phyloP scores from a whole-genome alignment of 768 basidiomycete genomes.

The Agaricus sinodeliciosus region DNA sequence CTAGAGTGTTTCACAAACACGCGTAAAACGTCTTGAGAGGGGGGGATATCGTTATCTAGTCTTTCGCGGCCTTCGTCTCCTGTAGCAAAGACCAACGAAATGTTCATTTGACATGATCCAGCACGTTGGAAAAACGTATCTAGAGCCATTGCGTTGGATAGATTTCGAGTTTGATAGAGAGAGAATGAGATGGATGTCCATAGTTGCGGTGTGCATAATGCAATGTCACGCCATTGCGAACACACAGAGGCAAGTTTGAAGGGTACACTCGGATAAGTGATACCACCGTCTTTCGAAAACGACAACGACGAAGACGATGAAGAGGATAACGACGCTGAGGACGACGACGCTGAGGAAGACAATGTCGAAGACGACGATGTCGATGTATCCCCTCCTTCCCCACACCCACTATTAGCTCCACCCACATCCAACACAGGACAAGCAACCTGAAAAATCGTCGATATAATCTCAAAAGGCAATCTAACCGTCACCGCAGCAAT shows the following conservation, averaged over 20 bases:
- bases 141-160: not conserved
- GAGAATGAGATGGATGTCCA: slow-evolving; percentile 10
- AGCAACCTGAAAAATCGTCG: slow-evolving; percentile 6
- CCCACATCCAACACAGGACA: slow-evolving; percentile 2
- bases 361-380: too few species aligned
- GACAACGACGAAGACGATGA: not conserved
- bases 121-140: slow-evolving; percentile 3
- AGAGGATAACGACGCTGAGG: too few species aligned
- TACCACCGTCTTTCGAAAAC: not conserved
- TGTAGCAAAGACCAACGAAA: slow-evolving; percentile 4
- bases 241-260: slow-evolving; percentile 10
- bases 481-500: slow-evolving; percentile 1
- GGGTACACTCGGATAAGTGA: slow-evolving; percentile 2
- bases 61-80: slow-evolving; percentile 4
- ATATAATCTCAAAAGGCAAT: slow-evolving; percentile 5
- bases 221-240: slow-evolving; percentile 9
- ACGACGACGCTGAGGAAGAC: too few species aligned
- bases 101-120: not conserved
- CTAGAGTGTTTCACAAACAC: slow-evolving; percentile 1
- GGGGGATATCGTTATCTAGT: not conserved
- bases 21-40: not conserved
- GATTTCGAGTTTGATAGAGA: not conserved
- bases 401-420: not conserved
- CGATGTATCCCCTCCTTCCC: not conserved
- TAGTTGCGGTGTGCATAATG: slow-evolving; percentile 3